Base-by-base conservation (phyloP, 306 rosid species). In the Trifolium pratense region DNA sequence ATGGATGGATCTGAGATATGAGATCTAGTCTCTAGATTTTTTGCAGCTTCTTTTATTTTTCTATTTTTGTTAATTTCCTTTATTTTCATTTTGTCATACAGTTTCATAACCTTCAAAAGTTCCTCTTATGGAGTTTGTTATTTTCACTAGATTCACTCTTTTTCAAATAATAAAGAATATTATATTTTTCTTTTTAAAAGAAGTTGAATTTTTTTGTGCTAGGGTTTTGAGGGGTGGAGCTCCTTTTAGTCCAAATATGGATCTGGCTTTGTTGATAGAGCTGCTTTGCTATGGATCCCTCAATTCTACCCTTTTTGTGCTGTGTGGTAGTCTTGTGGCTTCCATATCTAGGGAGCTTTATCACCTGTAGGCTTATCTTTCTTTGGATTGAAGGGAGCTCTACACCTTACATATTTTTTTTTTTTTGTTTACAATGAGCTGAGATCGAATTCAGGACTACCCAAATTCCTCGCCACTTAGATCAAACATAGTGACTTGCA, bases 351-450 rank as follows among this genome's bases (percentile, higher is more conserved):
- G 48, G 96, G 98, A 93, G 98, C 89, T 84, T 79, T 70, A 80
- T 89, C 70, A n/a, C 79, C 77, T 52, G 1, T 3, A 5, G 86
- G 79, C 13, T 40, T 62, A 89, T 84, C 93, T 78, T 91, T 85
- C 70, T 93, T 93, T 93, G 98, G 98, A 93, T 91, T 93, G 97
- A 93, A 93, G 98, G 97, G 98, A 93, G 98, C 98, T 93, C 98
- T 89, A 84, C 96, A 59, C 76, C 68, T 57, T 36, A 13, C 29
- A 18, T 32, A 62, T 49, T 14, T 43, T 43, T 11, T 42, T 1
- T 3, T 37, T 1, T 1, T 37, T 39, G 0, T 10, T 13, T 11
- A 12, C n/a, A n/a, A n/a, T n/a, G n/a, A n/a, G n/a, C n/a, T n/a
- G n/a, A n/a, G n/a, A n/a, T n/a, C n/a, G n/a, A n/a, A n/a, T n/a